Conservation (phyloP, 78 protist genomes). For the Emiliania huxleyi region DNA sequence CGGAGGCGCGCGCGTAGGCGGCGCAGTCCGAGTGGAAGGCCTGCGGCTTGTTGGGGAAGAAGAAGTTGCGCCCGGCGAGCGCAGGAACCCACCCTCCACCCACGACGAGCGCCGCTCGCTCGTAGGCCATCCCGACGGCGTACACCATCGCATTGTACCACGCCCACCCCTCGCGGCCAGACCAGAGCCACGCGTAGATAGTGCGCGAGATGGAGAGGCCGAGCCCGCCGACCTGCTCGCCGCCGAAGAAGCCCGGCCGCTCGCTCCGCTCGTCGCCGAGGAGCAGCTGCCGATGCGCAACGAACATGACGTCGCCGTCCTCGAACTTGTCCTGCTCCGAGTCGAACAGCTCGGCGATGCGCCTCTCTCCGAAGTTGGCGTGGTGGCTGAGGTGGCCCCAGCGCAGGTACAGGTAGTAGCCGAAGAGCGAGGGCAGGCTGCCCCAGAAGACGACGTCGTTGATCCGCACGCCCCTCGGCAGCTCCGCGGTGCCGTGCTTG, state of each 20-base stretch:
- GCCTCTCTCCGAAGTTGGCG: background rate
- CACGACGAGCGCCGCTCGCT: background rate
- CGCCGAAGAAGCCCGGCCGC: background rate
- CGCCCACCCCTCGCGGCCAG: background rate
- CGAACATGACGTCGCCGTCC: conserved; percentile 13
- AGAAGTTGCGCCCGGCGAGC: background rate
- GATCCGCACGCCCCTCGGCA: background rate
- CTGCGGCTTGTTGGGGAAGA: conserved; percentile 2
- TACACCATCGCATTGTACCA: background rate
- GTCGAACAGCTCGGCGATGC: background rate
- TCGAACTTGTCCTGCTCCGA: background rate
- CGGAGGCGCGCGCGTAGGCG: background rate
- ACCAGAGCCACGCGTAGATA: background rate
- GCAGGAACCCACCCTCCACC: background rate
- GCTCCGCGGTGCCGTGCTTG: background rate
- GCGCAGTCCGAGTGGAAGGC: background rate
- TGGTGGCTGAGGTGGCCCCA: background rate
- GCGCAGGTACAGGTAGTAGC: background rate
- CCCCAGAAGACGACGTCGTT: background rate
- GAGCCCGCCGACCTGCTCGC: background rate
- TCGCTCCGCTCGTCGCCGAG: background rate
- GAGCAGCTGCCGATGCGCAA: background rate
- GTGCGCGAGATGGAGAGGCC: conserved; percentile 12
- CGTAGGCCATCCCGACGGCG: background rate
- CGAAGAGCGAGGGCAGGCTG: background rate